Percentiles rank a stretch among this genome's conserved stretches.
Evolutionary conservation across 805 yeast genomes (phyloP).

Genomic region (Helenozyma rhizophorensis): DNA sequence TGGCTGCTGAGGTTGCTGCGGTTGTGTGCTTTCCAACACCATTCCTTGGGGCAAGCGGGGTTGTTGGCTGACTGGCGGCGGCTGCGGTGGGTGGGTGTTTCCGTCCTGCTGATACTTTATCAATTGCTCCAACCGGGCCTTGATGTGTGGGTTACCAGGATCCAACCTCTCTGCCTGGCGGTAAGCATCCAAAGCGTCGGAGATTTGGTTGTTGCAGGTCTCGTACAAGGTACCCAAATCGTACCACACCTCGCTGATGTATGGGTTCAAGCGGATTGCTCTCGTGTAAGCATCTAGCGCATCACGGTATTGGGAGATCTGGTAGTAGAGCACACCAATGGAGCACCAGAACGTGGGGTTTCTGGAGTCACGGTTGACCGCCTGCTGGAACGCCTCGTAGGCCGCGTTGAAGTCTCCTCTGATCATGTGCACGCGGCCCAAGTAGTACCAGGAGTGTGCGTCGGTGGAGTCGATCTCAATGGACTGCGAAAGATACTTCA

Average conservation of each 20-base stretch:
- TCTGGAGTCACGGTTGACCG: constrained; percentile 93
- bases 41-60: constrained; percentile 60
- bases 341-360: constrained; percentile 98
- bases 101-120: constrained; percentile 69
- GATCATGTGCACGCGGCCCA: constrained; percentile 96
- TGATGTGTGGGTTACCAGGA: constrained; percentile 91
- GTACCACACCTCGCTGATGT: constrained; percentile 97
- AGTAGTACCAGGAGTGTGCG: constrained; percentile 95
- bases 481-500: constrained; percentile 77
- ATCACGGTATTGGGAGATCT: constrained; percentile 92
- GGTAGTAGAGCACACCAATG: constrained; percentile 93
- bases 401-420: constrained; percentile 93
- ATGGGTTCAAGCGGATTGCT: constrained; percentile 93
- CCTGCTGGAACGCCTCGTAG: constrained; percentile 97
- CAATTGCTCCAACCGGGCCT: constrained; percentile 85
- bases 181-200: constrained; percentile 95
- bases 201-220: constrained; percentile 92
- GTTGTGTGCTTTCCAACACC: constrained; percentile 48
- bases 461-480: constrained; percentile 85
- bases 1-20: constrained; percentile 16
- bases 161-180: constrained; percentile 94
- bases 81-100: constrained; percentile 57
- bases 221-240: constrained; percentile 96
- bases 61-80: constrained; percentile 64
- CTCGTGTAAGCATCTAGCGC: constrained; percentile 97